A percentile compares a stretch with the other conserved stretches of the same genome.
These are phyloP conservation scores for Poa annua DNA, from an alignment of 176 grass and related monocot species.

Conservation along the genomic window DNA sequence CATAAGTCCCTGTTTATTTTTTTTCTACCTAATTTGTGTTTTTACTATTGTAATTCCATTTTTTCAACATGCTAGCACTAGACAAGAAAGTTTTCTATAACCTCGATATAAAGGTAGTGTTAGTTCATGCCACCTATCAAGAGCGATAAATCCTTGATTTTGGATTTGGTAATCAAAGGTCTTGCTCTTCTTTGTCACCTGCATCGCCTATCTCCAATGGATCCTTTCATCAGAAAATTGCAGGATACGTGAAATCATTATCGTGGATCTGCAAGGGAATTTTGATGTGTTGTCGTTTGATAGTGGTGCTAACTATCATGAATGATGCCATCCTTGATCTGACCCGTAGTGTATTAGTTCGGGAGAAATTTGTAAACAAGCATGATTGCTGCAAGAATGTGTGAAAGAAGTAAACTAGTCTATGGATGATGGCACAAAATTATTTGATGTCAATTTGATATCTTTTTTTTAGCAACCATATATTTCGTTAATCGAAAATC, in stretches of 20 bases:
- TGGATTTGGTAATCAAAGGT: slow-evolving; percentile 48
- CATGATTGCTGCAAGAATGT: too few species aligned
- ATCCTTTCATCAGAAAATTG: slow-evolving; percentile 64
- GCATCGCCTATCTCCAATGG: slow-evolving; percentile 67
- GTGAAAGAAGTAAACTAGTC: too few species aligned
- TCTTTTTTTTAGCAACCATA: too few species aligned
- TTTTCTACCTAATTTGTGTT: too few species aligned
- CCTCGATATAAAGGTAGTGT: not conserved
- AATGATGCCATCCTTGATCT: not conserved
- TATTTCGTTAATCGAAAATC: too few species aligned
- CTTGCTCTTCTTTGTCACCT: slow-evolving; percentile 65
- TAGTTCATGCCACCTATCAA: not conserved
- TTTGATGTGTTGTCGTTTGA: not conserved
- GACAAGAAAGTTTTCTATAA: not conserved
- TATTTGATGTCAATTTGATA: too few species aligned
- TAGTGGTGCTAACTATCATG: slow-evolving; percentile 22
- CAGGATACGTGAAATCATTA: slow-evolving; percentile 28
- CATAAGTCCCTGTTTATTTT: too few species aligned
- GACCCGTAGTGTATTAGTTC: not conserved
- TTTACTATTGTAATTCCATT: not conserved
- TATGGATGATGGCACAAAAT: too few species aligned
- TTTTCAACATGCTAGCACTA: not conserved
- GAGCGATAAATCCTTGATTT: not conserved
- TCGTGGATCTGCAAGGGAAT: not conserved
- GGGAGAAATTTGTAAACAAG: not conserved